These are phyloP conservation scores for Geranium brycei DNA, from an alignment of 345 rosid genomes.

Conservation along the genomic window DNA sequence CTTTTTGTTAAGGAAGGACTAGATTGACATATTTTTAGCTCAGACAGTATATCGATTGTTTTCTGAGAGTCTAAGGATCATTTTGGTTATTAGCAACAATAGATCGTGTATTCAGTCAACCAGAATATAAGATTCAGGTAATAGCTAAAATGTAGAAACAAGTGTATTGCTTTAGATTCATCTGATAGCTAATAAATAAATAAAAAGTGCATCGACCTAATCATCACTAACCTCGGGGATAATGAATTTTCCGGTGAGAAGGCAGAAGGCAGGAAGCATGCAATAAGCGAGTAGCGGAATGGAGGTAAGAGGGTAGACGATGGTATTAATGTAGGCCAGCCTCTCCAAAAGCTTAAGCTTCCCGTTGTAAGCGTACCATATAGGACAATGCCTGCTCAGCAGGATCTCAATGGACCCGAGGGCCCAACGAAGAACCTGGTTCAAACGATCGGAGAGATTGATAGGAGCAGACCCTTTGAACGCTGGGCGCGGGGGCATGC, in stretches of 20 bases:
- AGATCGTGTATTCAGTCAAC: no score
- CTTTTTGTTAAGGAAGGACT: no score
- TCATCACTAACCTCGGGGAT: conserved; percentile 70
- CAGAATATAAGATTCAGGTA: no score
- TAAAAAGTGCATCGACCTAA: background rate
- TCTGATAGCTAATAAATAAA: background rate
- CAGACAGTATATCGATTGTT: no score
- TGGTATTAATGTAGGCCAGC: conserved; percentile 89
- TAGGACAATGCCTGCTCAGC: conserved; percentile 97
- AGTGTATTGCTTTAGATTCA: background rate
- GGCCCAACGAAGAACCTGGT: conserved; percentile 99
- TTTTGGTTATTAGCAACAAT: no score
- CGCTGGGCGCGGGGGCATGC: conserved; percentile 99
- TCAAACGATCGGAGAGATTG: conserved; percentile 98
- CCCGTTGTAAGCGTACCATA: conserved; percentile 96
- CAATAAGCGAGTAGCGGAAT: conserved; percentile 89
- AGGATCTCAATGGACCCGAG: conserved; percentile 92
- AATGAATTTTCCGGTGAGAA: conserved; percentile 81
- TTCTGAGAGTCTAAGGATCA: no score
- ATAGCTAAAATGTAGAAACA: no score
- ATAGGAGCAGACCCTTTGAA: conserved; percentile 99
- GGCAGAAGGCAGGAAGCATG: conserved; percentile 90
- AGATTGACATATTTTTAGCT: no score
- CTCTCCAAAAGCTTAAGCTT: conserved; percentile 74
- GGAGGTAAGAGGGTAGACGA: conserved; percentile 89